Percentiles rank a stretch among this genome's conserved stretches.
These are phyloP conservation scores for Phytopythium delawarense DNA, from an alignment of 352 stramenopile species.

Conservation along the genomic window DNA sequence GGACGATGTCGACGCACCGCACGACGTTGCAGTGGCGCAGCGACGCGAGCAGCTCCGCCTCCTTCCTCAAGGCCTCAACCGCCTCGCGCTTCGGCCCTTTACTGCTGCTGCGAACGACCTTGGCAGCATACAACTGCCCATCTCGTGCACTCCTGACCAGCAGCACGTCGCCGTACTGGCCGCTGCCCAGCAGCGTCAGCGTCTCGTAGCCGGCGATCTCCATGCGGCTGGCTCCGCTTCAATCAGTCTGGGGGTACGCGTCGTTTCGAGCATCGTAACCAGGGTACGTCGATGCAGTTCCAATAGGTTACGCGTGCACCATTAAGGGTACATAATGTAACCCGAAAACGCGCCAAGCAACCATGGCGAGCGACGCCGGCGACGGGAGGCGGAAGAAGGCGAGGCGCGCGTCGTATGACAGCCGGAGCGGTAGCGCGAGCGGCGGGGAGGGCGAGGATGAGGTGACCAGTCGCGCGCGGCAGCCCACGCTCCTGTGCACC, in stretches of 20 bases:
- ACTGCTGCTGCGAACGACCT: slow-evolving; percentile 18
- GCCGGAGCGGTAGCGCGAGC: slow-evolving; percentile 12
- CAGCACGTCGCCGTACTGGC: slow-evolving; percentile 52
- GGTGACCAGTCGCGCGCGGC: slow-evolving; percentile 1
- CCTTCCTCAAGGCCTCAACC: slow-evolving; percentile 14
- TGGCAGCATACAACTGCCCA: slow-evolving; percentile 44
- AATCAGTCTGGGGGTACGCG: not conserved
- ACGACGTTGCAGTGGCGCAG: slow-evolving; percentile 68
- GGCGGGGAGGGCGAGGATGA: slow-evolving; percentile 5
- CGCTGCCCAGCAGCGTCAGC: slow-evolving; percentile 43
- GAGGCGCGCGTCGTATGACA: not conserved
- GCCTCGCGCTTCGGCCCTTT: slow-evolving; percentile 3
- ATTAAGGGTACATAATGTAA: not conserved
- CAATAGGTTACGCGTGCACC: not conserved
- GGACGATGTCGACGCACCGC: slow-evolving; percentile 45
- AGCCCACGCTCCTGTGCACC: slow-evolving; percentile 47
- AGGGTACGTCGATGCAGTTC: not conserved
- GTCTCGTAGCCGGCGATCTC: slow-evolving; percentile 38
- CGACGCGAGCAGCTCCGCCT: slow-evolving; percentile 44
- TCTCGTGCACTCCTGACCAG: slow-evolving; percentile 38
- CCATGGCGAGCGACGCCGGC: not conserved
- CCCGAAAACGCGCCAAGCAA: not conserved
- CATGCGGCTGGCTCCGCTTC: not conserved
- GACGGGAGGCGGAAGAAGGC: slow-evolving; percentile 4
- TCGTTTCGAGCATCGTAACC: slow-evolving; percentile 2